Base-by-base conservation (phyloP, 2,329 filamentous ascomycete species). In the Penicillium sp. region DNA sequence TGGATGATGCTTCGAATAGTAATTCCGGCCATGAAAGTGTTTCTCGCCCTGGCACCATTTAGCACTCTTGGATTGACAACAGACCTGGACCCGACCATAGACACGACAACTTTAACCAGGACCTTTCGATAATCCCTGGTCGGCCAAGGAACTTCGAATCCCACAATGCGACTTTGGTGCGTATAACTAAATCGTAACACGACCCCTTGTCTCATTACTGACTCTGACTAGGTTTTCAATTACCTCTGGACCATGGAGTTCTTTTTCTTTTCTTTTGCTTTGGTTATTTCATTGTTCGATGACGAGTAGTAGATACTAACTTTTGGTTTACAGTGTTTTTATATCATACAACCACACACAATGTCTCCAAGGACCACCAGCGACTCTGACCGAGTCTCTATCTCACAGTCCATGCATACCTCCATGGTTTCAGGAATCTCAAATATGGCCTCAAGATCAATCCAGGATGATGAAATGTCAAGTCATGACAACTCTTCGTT, bases 391-490 rank as follows among this genome's bases (percentile, higher is more conserved):
- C 70, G 71, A 64, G 67, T 76, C 59, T 67, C 74, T 64, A 69
- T 76, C 54, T 69, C 72, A 59, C 68, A 74, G 50, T 61, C 72
- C 60, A 75, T 73, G 68, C 72, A 73, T 50, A 67, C 60, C 61
- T 66, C 72, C 64, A 62, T 73, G 62, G 61, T 71, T 57, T 73
- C 70, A 66, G 75, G 73, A 68, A 65, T 73, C 48, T 68, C 73
- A 67, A 74, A 72, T 65, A 68, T 75, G 67, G 62, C 71, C 66
- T 71, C 75, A 63, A 73, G 71, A 67, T 66, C 67, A 62, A 55
- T 70, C 69, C 74, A 75, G 71, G 75, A 77, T 75, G 72, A 77
- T 74, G 75, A 78, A 58, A 67, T 76, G 60, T 73, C 73, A 54
- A 74, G 71, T 67, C 73, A 74, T 67, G 75, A 76, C 69, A 72